Evolutionary conservation across 345 rosid genomes (phyloP).

Genomic region (Lepidium sativum): DNA sequence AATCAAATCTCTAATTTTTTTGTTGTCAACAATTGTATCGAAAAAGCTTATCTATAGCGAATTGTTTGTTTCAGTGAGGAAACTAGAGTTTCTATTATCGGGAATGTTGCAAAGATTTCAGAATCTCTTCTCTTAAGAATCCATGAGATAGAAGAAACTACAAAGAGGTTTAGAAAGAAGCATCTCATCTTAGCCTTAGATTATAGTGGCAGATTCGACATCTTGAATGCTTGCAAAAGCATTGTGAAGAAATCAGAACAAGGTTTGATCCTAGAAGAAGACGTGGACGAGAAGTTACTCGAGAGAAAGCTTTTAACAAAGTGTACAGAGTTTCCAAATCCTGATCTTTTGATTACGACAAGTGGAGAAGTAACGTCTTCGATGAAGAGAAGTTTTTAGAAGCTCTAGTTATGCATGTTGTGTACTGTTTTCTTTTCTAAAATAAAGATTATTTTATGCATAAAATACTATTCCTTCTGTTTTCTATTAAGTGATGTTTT

Average conservation of each 20-base stretch:
- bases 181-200: constrained; percentile 60
- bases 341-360: constrained; percentile 62
- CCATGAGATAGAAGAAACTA: constrained; percentile 34
- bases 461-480: no score
- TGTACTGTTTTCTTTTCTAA: no score
- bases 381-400: no score
- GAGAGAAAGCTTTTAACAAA: constrained; percentile 51
- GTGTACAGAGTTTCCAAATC: constrained; percentile 45
- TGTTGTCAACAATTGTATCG: no score
- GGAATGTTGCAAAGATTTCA: constrained; percentile 44
- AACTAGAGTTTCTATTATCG: constrained; percentile 41
- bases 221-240: constrained; percentile 46
- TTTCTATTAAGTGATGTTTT: no score
- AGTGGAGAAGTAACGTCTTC: constrained; percentile 80
- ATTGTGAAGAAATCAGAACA: constrained; percentile 39
- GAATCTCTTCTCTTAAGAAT: constrained; percentile 30
- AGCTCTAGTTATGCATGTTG: no score
- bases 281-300: constrained; percentile 47
- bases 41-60: no score
- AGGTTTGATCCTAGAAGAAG: constrained; percentile 34
- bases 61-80: constrained; percentile 30
- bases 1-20: no score
- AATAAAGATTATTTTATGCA: no score
- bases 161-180: constrained; percentile 33
- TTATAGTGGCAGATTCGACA: constrained; percentile 61